Conservation (phyloP, 2,329 filamentous ascomycete genomes). For the Trichophyton benhamiae region DNA sequence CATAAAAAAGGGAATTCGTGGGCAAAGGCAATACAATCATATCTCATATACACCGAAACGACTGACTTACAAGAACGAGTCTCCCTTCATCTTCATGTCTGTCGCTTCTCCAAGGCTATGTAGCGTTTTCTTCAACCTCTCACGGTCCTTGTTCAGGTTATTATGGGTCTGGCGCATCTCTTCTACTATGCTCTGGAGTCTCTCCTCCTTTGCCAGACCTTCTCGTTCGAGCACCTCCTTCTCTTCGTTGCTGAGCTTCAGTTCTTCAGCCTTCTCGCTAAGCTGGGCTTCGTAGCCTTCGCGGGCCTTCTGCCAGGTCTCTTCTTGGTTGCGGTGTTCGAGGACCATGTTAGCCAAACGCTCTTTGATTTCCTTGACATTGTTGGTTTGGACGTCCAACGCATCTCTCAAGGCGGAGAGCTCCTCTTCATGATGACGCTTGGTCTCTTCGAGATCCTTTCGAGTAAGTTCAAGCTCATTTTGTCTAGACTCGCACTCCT, state of each 20-base stretch:
- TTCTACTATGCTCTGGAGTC: conserved; percentile 32
- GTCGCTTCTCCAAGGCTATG: conserved; percentile 41
- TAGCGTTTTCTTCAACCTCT: conserved; percentile 39
- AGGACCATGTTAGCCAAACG: conserved; percentile 19
- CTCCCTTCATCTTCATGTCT: conserved; percentile 38
- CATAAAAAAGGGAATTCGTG: not conserved
- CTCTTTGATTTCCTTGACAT: conserved; percentile 17
- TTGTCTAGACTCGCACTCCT: conserved; percentile 14
- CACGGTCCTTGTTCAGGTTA: conserved; percentile 39
- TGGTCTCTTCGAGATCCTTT: conserved; percentile 24
- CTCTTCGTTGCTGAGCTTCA: conserved; percentile 27
- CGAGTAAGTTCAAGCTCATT: conserved; percentile 16
- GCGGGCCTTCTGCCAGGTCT: conserved; percentile 24
- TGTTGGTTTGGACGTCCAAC: conserved; percentile 14
- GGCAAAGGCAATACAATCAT: not conserved
- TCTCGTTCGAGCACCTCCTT: conserved; percentile 24
- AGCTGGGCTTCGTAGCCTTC: conserved; percentile 25
- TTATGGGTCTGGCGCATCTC: conserved; percentile 38
- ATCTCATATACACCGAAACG: conserved; percentile 14
- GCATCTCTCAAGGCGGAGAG: conserved; percentile 11
- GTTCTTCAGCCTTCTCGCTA: conserved; percentile 33
- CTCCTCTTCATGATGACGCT: conserved; percentile 18
- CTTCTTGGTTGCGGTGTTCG: conserved; percentile 22
- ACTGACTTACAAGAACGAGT: conserved; percentile 42
- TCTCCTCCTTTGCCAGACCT: conserved; percentile 35